phyloP scores from a whole-genome alignment of 2,329 filamentous ascomycete genomes.

The Diaporthe helianthi region DNA sequence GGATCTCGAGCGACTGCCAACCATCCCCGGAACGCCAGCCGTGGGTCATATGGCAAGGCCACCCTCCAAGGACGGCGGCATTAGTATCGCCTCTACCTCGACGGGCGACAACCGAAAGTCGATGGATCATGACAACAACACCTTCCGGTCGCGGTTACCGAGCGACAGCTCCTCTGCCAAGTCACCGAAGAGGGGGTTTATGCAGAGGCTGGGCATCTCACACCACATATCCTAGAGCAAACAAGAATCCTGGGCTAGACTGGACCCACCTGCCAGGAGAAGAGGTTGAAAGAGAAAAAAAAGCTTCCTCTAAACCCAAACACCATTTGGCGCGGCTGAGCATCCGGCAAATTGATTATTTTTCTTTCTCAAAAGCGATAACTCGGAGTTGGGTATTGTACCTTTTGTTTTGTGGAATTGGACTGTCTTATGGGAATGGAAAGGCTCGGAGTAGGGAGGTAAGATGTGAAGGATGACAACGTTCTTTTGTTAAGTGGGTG shows the following conservation, averaged over 20 bases:
- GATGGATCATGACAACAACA: not conserved
- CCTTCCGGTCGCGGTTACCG: slow-evolving; percentile 12
- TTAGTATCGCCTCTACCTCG: slow-evolving; percentile 45
- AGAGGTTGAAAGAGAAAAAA: slow-evolving; percentile 6
- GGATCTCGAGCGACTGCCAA: slow-evolving; percentile 33
- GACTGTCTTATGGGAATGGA: not conserved
- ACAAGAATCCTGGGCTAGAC: not conserved
- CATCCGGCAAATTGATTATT: not conserved
- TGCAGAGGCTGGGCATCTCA: slow-evolving; percentile 31
- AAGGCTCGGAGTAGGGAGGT: slow-evolving; percentile 1
- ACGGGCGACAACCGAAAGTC: slow-evolving; percentile 39
- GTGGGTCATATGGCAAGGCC: slow-evolving; percentile 37
- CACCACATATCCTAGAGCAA: slow-evolving; percentile 21
- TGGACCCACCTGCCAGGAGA: not conserved
- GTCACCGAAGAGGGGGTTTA: slow-evolving; percentile 32
- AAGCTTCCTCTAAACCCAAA: not conserved
- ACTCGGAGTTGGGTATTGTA: slow-evolving; percentile 27
- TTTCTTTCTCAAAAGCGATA: not conserved
- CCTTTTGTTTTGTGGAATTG: not conserved
- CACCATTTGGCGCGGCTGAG: not conserved
- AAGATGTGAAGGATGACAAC: slow-evolving; percentile 10
- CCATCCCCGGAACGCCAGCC: slow-evolving; percentile 27
- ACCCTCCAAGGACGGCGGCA: slow-evolving; percentile 47
- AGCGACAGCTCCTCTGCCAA: slow-evolving; percentile 29
- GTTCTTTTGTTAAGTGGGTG: slow-evolving; percentile 20